Evolutionary conservation across 352 stramenopile genomes (phyloP), one percentile per base, ranked within the genome.

Genomic region (Phytophthora pinifolia): DNA sequence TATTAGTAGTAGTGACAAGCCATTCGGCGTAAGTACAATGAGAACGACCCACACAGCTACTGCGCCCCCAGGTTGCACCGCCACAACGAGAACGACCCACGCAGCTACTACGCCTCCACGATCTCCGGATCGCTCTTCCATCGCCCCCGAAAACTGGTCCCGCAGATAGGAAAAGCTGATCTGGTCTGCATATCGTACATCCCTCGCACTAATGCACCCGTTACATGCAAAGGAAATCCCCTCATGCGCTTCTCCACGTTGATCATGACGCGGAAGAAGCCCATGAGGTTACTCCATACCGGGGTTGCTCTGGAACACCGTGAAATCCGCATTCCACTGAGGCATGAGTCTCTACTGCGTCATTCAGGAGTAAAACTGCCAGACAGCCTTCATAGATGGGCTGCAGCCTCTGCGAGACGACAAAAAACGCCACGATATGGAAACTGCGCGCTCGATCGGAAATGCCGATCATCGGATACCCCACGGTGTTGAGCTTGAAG

Each of bases 101-200:
- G 18, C 5, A 65, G 3, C 50, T 55, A 65, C 36, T 47, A 22
- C 9, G 9, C 2, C 7, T 17, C n/a, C n/a, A n/a, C n/a, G n/a
- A n/a, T 33, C 8, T 32, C 5, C 13, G 35, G 6, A 32, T 7
- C 43, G 35, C 7, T 49, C 30, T 14, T n/a, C 37, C 33, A 62
- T n/a, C n/a, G n/a, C n/a, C n/a, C n/a, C n/a, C n/a, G 4, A 12
- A 15, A 42, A 29, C 18, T 29, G 1, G 2, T 58, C 51, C 14
- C 31, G 31, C 27, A 39, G 12, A 1, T n/a, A 4, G 3, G 27
- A 1, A 42, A 49, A 65, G 14, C 44, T 38, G 2, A 33, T 41
- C 4, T 50, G 3, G 17, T 32, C 37, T 70, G 56, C 30, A 63
- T 43, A 35, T 63, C 41, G 51, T 70, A 63, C n/a, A 70, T 34